Evolutionary conservation across 805 yeast genomes (phyloP), one percentile per base, ranked within the genome.

Genomic region (Ogataea thermomethanolica): DNA sequence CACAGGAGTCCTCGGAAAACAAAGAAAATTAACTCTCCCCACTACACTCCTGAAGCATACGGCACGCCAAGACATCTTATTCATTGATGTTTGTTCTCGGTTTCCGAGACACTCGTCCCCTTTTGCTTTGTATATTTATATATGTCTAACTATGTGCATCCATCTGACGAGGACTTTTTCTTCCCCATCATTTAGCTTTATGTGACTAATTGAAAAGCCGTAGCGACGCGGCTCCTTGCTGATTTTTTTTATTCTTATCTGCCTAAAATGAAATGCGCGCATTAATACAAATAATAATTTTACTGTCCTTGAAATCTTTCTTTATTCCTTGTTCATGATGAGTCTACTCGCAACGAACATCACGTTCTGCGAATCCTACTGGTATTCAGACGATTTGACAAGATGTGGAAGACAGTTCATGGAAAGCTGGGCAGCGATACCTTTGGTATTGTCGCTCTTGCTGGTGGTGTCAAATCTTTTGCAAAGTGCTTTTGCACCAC

Each of bases 341-440:
- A 44, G 42, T 45, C 28, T 25, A 11, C 13, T 21, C 7, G 23
- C 15, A 6, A 28, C 33, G 32, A 40, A 43, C 32, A 35, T 37
- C 41, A 37, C 43, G 11, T 12, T 11, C 27, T 57, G 63, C 39
- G 15, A 39, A 10, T 24, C 36, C 4, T 22, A 46, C 3, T 61
- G 65, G 65, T 21, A 35, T 3, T 25, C 44, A 37, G 80, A 76
- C 46, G 81, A 77, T 58, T 62, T 77, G 38, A 69, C 79, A 4
- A 52, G 50, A 8, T 74, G 79, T 53, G 71, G 71, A 3, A 60
- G 74, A 37, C 67, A 66, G 38, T 14, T 42, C 39, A 29, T 74
- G 23, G 74, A 72, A 32, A 49, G 46, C 3, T 36, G 49, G 21
- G 49, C 58, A 17, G 45, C 61, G 2, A 65, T 72, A 0, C 39